Percentiles rank a stretch among this genome's conserved stretches.
phyloP scores from a whole-genome alignment of 179 eudicot genomes.

The Pouteria campechiana region DNA sequence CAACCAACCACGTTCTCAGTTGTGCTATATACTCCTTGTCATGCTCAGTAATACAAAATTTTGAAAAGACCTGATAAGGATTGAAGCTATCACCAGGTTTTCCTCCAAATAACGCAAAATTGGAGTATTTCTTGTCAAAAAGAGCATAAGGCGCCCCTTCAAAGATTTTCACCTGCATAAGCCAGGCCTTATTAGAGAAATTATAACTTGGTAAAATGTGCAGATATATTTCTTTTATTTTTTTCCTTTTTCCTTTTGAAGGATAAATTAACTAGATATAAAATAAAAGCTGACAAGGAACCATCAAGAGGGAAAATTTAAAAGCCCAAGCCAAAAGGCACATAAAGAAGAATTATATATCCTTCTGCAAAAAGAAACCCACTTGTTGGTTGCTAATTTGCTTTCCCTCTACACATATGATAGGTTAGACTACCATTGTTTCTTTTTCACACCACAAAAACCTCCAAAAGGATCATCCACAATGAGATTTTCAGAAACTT shows the following conservation, averaged over 20 bases:
- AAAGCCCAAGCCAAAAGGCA: background rate
- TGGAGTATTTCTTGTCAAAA: slow-evolving; percentile 56
- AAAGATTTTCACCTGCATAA: slow-evolving; percentile 60
- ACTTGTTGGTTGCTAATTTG: too few species aligned
- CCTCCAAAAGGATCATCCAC: too few species aligned
- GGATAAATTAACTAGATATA: background rate
- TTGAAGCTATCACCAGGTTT: slow-evolving; percentile 27
- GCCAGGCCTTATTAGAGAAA: background rate
- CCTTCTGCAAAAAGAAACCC: too few species aligned
- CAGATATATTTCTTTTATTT: background rate
- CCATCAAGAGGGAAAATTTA: background rate
- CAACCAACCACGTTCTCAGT: slow-evolving; percentile 53
- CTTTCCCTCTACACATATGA: too few species aligned
- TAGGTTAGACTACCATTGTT: too few species aligned
- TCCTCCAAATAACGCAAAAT: slow-evolving; percentile 84
- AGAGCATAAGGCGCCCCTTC: slow-evolving; percentile 40
- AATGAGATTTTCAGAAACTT: too few species aligned
- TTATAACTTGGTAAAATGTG: too few species aligned
- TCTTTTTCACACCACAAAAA: too few species aligned
- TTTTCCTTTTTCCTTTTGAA: background rate
- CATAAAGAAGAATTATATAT: too few species aligned
- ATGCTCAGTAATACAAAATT: slow-evolving; percentile 35
- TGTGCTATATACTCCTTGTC: slow-evolving; percentile 35
- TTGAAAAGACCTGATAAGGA: slow-evolving; percentile 68
- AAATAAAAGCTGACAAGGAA: background rate